phyloP scores from a whole-genome alignment of 495 filamentous ascomycete genomes.

The Pseudotulostoma volvatum region DNA sequence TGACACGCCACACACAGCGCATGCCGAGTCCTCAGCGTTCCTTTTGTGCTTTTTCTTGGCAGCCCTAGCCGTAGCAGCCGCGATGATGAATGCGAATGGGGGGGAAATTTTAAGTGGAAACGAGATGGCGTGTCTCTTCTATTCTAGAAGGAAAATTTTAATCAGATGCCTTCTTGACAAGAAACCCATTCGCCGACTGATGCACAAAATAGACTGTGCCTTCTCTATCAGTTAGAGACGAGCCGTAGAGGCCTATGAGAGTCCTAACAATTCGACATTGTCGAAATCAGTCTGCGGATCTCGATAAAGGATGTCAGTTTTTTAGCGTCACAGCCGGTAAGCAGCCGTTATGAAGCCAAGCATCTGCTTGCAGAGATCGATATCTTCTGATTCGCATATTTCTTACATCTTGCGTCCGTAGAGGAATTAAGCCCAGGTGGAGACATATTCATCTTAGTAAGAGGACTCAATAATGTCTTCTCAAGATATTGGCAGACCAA shows the following conservation, averaged over 20 bases:
- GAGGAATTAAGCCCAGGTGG: constrained; percentile 15
- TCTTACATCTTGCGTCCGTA: constrained; percentile 18
- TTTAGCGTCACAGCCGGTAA: constrained; percentile 14
- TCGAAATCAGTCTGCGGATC: constrained; percentile 4
- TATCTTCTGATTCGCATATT: constrained; percentile 11
- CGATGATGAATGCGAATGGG: no score
- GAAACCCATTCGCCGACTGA: constrained; percentile 16
- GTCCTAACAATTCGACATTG: constrained; percentile 4
- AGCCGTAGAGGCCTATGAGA: constrained; percentile 14
- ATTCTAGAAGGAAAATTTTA: constrained; percentile 10
- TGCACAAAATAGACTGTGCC: constrained; percentile 13
- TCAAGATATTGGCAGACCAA: constrained; percentile 13
- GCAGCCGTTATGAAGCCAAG: constrained; percentile 9
- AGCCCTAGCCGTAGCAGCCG: no score
- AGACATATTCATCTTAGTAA: constrained; percentile 9
- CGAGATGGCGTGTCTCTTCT: constrained; percentile 7
- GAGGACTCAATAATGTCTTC: no score
- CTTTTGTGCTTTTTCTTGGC: no score
- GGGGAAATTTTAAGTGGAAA: no score
- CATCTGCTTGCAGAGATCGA: constrained; percentile 10
- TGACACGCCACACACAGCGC: no score
- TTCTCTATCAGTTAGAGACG: constrained; percentile 13
- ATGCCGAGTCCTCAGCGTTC: no score
- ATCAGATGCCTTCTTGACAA: constrained; percentile 8
- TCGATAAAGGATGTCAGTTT: constrained; percentile 11